Conservation (phyloP, 768 basidiomycete species). For the Steccherinum ochraceum region DNA sequence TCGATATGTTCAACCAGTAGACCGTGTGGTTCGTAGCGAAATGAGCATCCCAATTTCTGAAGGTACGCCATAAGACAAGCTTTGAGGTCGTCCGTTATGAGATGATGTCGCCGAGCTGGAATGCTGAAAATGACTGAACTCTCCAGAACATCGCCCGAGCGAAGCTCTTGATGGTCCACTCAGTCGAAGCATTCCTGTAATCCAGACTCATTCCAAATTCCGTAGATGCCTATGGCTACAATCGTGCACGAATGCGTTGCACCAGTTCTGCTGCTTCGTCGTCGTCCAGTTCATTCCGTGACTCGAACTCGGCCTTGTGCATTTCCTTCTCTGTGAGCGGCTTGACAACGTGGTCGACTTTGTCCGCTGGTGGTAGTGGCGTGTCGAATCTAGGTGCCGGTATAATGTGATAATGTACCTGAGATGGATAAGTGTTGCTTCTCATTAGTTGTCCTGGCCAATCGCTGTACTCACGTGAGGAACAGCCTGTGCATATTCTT, state of each 20-base stretch:
- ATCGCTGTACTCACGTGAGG: slow-evolving; percentile 69
- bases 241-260: slow-evolving; percentile 32
- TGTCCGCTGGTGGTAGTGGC: slow-evolving; percentile 3
- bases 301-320: slow-evolving; percentile 55
- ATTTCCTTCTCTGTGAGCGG: slow-evolving; percentile 44
- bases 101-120: too few species aligned
- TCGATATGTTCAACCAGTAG: too few species aligned
- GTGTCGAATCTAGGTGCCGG: slow-evolving; percentile 51
- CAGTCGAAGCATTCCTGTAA: too few species aligned
- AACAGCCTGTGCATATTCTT: slow-evolving; percentile 77
- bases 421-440: background rate
- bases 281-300: slow-evolving; percentile 52
- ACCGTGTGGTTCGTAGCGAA: too few species aligned
- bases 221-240: too few species aligned
- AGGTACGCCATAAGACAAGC: too few species aligned
- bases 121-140: too few species aligned
- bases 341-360: slow-evolving; percentile 12
- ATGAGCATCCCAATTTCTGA: too few species aligned
- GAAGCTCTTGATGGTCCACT: too few species aligned
- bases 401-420: slow-evolving; percentile 77
- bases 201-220: too few species aligned
- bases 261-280: slow-evolving; percentile 45
- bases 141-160: too few species aligned
- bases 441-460: background rate
- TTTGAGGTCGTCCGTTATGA: too few species aligned